Percentiles rank a stretch among this genome's conserved stretches.
Evolutionary conservation across 2,329 filamentous ascomycete genomes (phyloP).

Genomic region (Allantophomopsis cytisporea): DNA sequence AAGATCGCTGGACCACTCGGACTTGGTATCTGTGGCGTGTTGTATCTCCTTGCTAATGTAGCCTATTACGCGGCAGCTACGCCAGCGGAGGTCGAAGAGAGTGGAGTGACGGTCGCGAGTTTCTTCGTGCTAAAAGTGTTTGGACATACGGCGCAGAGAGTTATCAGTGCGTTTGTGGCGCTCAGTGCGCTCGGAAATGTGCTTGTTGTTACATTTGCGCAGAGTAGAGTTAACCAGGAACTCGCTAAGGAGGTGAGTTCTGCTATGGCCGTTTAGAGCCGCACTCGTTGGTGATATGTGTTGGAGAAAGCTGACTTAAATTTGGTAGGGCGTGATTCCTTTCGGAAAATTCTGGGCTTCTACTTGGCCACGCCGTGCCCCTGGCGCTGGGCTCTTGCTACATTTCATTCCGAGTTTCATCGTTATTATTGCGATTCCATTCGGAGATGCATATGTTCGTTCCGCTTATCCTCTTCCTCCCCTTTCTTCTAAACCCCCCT

Average conservation of each 20-base stretch:
- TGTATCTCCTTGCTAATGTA: slow-evolving; percentile 44
- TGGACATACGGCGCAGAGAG: slow-evolving; percentile 24
- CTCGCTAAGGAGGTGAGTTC: slow-evolving; percentile 16
- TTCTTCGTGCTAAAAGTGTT: slow-evolving; percentile 43
- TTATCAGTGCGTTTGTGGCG: slow-evolving; percentile 28
- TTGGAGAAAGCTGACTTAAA: too few species aligned
- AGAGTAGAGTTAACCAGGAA: slow-evolving; percentile 33
- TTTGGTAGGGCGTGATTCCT: slow-evolving; percentile 30
- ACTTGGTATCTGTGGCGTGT: slow-evolving; percentile 33
- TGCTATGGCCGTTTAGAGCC: too few species aligned
- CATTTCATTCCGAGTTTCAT: slow-evolving; percentile 49
- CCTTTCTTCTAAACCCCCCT: too few species aligned
- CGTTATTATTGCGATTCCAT: slow-evolving; percentile 35
- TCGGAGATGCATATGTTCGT: slow-evolving; percentile 18
- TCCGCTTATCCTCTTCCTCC: too few species aligned
- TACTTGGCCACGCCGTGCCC: slow-evolving; percentile 10
- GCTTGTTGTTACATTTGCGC: slow-evolving; percentile 32
- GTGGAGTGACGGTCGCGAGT: slow-evolving; percentile 39
- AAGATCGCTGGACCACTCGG: slow-evolving; percentile 41
- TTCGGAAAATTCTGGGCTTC: slow-evolving; percentile 20
- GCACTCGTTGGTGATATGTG: too few species aligned
- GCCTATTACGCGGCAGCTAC: slow-evolving; percentile 47
- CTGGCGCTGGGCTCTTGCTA: slow-evolving; percentile 30
- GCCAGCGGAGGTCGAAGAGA: slow-evolving; percentile 37
- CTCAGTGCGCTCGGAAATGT: slow-evolving; percentile 33